phyloP scores from a whole-genome alignment of 164 flowering plant species.

The Saururus chinensis region DNA sequence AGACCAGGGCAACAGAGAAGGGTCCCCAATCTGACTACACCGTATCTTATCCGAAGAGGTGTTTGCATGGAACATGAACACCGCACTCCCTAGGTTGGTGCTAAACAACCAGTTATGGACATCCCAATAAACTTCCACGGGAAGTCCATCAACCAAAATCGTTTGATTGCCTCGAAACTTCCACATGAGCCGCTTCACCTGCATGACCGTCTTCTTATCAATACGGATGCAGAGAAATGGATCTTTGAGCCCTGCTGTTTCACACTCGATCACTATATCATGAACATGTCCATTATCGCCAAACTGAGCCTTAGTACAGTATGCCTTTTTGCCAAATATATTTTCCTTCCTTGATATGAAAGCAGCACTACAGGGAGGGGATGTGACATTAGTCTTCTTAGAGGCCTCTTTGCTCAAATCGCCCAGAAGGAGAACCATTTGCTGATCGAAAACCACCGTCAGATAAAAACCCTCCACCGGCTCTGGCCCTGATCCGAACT shows the following conservation, averaged over 20 bases:
- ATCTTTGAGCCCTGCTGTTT: conserved; percentile 15
- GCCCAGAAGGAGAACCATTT: conserved; percentile 30
- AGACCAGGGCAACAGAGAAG: conserved; percentile 17
- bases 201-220: conserved; percentile 28
- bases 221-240: conserved; percentile 25
- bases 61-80: conserved; percentile 73
- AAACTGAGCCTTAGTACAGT: conserved; percentile 26
- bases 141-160: conserved; percentile 37
- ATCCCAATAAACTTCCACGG: conserved; percentile 82
- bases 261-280: conserved; percentile 27
- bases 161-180: conserved; percentile 38
- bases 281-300: conserved; percentile 26
- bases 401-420: conserved; percentile 29
- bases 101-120: conserved; percentile 82
- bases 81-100: conserved; percentile 45
- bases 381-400: conserved; percentile 19
- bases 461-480: conserved; percentile 32
- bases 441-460: conserved; percentile 20
- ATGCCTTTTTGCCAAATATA: conserved; percentile 31
- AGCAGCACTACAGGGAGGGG: conserved; percentile 13
- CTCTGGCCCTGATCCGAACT: conserved; percentile 31
- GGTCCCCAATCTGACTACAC: conserved; percentile 23
- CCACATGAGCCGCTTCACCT: conserved; percentile 33
- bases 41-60: conserved; percentile 58
- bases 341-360: conserved; percentile 34